Evolutionary conservation across 768 basidiomycete species (phyloP).

Genomic region (Tulasnella calospora): DNA sequence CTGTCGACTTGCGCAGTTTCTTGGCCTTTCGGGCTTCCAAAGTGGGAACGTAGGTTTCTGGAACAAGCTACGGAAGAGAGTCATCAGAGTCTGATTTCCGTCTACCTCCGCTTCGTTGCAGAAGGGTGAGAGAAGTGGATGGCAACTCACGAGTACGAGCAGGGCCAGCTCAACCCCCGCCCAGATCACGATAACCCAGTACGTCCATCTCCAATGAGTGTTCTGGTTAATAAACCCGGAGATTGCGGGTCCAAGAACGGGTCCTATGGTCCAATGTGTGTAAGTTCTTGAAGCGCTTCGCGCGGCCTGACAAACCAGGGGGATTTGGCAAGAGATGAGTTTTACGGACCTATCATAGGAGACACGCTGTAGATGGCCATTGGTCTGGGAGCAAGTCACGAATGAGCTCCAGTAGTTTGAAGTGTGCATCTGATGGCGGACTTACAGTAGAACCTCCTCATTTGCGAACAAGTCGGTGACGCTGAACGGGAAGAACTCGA

Average conservation of each 20-base stretch:
- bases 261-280: too few relatives aligned
- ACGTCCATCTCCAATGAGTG: conserved; percentile 71
- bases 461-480: conserved; percentile 56
- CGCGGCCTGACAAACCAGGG: too few relatives aligned
- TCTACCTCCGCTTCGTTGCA: too few relatives aligned
- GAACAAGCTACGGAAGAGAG: conserved; percentile 47
- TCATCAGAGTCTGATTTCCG: neutral
- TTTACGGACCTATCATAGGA: conserved; percentile 51
- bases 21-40: conserved; percentile 57
- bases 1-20: conserved; percentile 54
- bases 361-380: conserved; percentile 54
- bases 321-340: too few relatives aligned
- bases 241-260: too few relatives aligned
- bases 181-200: conserved; percentile 67
- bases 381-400: conserved; percentile 37
- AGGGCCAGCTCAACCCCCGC: conserved; percentile 49
- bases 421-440: conserved; percentile 1
- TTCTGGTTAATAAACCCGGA: conserved; percentile 39
- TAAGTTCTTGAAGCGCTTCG: too few relatives aligned
- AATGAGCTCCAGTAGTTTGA: neutral
- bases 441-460: conserved; percentile 43
- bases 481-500: conserved; percentile 29
- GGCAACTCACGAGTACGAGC: conserved; percentile 48
- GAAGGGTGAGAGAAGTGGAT: neutral
- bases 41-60: conserved; percentile 66